Evolutionary conservation across 306 rosid species (phyloP).

Genomic region (Ceratonia siliqua): DNA sequence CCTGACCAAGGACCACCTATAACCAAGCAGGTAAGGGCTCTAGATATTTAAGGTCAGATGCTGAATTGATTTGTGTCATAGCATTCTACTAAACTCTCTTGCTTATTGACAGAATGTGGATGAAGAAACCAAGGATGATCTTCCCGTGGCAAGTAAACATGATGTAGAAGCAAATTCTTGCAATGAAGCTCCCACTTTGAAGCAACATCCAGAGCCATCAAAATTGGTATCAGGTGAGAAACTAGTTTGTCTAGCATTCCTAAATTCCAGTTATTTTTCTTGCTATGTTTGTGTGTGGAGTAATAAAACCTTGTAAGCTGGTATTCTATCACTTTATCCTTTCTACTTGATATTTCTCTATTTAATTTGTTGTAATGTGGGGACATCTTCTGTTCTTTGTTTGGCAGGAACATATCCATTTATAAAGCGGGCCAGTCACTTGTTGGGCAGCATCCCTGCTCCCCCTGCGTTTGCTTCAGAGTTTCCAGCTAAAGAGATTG

Average conservation of each 20-base stretch:
- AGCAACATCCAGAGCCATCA: slow-evolving; percentile 37
- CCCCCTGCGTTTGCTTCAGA: slow-evolving; percentile 83
- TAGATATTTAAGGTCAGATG: background rate
- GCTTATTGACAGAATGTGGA: slow-evolving; percentile 48
- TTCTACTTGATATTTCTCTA: background rate
- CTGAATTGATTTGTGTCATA: slow-evolving; percentile 11
- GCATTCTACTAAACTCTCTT: slow-evolving; percentile 7
- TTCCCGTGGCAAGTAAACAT: slow-evolving; percentile 35
- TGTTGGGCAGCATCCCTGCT: slow-evolving; percentile 71
- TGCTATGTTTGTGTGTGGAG: background rate
- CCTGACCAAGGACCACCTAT: slow-evolving; percentile 33
- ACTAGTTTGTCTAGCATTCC: background rate
- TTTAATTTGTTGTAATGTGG: background rate
- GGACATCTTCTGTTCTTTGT: background rate
- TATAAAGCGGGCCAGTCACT: slow-evolving; percentile 51
- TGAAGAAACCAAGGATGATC: slow-evolving; percentile 44
- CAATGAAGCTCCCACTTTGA: slow-evolving; percentile 47
- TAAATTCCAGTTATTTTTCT: background rate
- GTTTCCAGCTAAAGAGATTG: slow-evolving; percentile 65
- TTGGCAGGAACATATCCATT: slow-evolving; percentile 58
- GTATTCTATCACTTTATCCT: background rate
- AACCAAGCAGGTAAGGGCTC: slow-evolving; percentile 52
- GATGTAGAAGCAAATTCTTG: slow-evolving; percentile 37
- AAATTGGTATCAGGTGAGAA: slow-evolving; percentile 58
- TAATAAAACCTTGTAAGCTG: slow-evolving; percentile 2